Percentiles rank a stretch among this genome's conserved stretches.
Conservation (phyloP, 2,329 filamentous ascomycete genomes). For the Trichoderma sp. region DNA sequence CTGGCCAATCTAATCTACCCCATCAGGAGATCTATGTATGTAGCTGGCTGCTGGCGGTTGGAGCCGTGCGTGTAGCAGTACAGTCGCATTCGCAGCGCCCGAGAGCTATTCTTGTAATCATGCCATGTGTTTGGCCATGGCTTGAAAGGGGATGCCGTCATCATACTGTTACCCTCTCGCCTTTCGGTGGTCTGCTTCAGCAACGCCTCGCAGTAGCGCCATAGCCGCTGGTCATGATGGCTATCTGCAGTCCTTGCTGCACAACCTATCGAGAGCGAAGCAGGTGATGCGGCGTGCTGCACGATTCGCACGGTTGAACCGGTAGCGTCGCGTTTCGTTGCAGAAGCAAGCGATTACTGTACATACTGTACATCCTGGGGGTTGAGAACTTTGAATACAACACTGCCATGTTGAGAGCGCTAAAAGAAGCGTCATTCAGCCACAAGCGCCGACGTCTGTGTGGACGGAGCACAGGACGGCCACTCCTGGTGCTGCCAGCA, state of each 20-base stretch:
- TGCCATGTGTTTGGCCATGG: slow-evolving; percentile 1
- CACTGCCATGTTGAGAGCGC: slow-evolving; percentile 11
- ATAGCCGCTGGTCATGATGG: slow-evolving; percentile 4
- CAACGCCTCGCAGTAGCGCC: neutral
- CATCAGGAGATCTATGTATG: neutral
- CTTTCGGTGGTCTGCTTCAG: slow-evolving; percentile 4
- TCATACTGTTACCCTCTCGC: neutral
- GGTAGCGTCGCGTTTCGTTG: neutral
- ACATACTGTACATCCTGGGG: no score
- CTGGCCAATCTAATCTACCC: neutral
- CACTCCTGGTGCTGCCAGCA: neutral
- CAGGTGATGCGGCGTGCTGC: neutral
- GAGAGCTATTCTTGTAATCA: slow-evolving; percentile 2
- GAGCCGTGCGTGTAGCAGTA: neutral
- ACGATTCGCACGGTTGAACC: neutral
- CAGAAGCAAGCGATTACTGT: neutral
- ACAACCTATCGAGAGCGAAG: neutral
- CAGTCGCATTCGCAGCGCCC: neutral
- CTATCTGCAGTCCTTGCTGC: neutral
- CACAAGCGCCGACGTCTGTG: slow-evolving; percentile 7
- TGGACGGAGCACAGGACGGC: no score
- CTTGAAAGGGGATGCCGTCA: neutral
- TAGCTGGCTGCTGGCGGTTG: neutral
- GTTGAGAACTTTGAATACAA: slow-evolving; percentile 1
- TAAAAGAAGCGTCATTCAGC: slow-evolving; percentile 2